Evolutionary conservation across 2,329 filamentous ascomycete species (phyloP).

Genomic region (Aspergillus melleus): DNA sequence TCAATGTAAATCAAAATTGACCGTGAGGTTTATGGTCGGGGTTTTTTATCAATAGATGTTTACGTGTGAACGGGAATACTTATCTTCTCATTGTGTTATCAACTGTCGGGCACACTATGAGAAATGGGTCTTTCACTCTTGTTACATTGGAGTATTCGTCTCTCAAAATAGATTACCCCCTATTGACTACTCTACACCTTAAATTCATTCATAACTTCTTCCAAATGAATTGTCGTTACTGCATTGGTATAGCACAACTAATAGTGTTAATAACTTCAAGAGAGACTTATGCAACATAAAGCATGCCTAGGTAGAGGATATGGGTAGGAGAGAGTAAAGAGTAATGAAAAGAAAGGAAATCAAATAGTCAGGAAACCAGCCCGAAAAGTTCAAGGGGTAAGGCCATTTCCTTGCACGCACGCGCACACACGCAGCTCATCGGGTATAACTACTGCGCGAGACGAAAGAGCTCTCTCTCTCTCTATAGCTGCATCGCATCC

Average conservation of each 20-base stretch:
- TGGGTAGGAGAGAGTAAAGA: too few relatives aligned
- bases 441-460: not conserved
- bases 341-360: not conserved
- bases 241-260: constrained; percentile 4
- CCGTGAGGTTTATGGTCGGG: too few relatives aligned
- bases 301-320: not conserved
- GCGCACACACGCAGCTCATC: not conserved
- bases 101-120: too few relatives aligned
- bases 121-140: too few relatives aligned
- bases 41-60: not conserved
- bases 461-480: not conserved
- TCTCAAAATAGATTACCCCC: too few relatives aligned
- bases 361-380: constrained; percentile 2
- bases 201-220: not conserved
- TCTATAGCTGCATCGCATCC: not conserved
- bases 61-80: not conserved
- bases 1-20: too few relatives aligned
- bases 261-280: not conserved
- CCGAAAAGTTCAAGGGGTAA: not conserved
- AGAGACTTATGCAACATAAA: not conserved
- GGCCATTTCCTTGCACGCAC: not conserved
- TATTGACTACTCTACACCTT: not conserved
- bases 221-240: constrained; percentile 7
- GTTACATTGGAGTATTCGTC: not conserved
- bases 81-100: not conserved